Conservation (phyloP, 78 protist genomes). For the Speleostelium caveatum region DNA sequence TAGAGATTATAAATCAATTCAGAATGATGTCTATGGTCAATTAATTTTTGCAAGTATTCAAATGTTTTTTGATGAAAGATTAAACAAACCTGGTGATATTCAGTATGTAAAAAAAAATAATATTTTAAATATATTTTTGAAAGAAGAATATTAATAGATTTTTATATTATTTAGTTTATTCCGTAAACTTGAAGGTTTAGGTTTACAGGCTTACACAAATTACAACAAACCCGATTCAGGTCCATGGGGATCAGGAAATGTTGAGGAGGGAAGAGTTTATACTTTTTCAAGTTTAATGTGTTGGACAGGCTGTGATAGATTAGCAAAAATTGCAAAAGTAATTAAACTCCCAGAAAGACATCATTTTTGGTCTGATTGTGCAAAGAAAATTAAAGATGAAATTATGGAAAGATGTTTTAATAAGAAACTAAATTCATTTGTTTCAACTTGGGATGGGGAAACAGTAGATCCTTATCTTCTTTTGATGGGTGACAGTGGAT, state of each 20-base stretch:
- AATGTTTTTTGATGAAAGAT: conserved; percentile 83
- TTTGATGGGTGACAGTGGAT: conserved; percentile 60
- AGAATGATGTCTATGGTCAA: conserved; percentile 82
- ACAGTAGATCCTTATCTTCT: conserved; percentile 71
- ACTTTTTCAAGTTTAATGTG: conserved; percentile 75
- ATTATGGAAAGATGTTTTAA: conserved; percentile 44
- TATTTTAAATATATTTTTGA: not conserved
- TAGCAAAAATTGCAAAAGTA: conserved; percentile 71
- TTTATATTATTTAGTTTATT: conserved; percentile 36
- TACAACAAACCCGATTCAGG: conserved; percentile 85
- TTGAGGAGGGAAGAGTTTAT: conserved; percentile 53
- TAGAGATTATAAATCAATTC: conserved; percentile 40
- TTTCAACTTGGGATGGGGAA: conserved; percentile 60
- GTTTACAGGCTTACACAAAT: conserved; percentile 65
- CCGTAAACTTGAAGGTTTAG: conserved; percentile 73
- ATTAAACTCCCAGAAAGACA: conserved; percentile 40
- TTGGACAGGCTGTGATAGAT: conserved; percentile 85
- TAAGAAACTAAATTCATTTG: conserved; percentile 30
- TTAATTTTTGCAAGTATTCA: conserved; percentile 72
- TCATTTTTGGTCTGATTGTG: conserved; percentile 63
- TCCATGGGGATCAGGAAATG: conserved; percentile 42
- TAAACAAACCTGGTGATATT: conserved; percentile 69
- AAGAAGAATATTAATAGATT: not conserved
- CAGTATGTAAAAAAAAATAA: conserved; percentile 33
- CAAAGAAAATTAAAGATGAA: conserved; percentile 64